Evolutionary conservation across 2,329 filamentous ascomycete species (phyloP), one percentile per base, ranked within the genome.

Genomic region (Xylariaceae sp.): DNA sequence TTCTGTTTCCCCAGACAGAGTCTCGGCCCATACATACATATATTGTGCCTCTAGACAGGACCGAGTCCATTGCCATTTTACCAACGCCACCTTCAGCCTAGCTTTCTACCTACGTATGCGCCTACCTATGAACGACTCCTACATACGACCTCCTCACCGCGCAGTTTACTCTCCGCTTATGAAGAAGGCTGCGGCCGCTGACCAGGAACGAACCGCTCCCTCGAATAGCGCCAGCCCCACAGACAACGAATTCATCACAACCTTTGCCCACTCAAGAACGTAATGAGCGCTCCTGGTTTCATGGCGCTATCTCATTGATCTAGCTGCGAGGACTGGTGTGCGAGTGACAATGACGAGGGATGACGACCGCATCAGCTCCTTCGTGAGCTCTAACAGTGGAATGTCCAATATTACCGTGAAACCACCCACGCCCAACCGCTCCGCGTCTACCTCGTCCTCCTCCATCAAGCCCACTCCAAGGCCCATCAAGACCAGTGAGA

Each of bases 321-420:
- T 43, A 66, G 60, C 61, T 65, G 62, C 49, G 58, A 65, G 67
- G 62, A 63, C 62, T 53, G 61, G 61, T 55, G 60, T 63, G 60
- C 61, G 61, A 67, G 63, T 65, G 64, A 85, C 76, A 75, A 90
- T 91, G 88, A 84, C 86, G 76, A 84, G 82, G 75, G 84, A 87
- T 78, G 87, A 89, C 68, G 79, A 80, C 75, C 87, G 86, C 76
- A 83, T 88, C 81, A 87, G 82, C 78, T 87, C 86, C 63, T 77
- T 82, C 64, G 85, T 85, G 76, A 87, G 84, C 80, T 83, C 83
- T 64, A 85, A 83, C 76, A 90, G 87, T 77, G 85, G 82, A 75
- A 82, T 83, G 67, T 90, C 87, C 60, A 82, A 81, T 69, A 82
- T 85, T 69, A 92, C 89, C 34, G 77, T 87, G 64, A 86, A 81